Base-by-base conservation (phyloP, 2,329 filamentous ascomycete species). In the Cryphonectria nitschkei region DNA sequence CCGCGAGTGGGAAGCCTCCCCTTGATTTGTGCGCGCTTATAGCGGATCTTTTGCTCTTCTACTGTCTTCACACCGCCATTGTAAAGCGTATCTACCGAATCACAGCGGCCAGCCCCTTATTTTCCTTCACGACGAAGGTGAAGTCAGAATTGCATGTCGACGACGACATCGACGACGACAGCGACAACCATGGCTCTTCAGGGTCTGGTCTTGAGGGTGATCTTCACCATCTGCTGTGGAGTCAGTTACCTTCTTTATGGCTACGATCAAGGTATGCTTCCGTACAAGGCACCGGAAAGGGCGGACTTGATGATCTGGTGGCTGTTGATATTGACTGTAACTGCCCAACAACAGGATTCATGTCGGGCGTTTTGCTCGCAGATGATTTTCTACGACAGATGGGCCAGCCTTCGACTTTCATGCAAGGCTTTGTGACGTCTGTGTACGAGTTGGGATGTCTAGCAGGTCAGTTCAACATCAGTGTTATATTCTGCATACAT, bases 361-460 rank as follows among this genome's bases (percentile, higher is more conserved):
- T 68, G 67, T 60, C 52, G 22, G 67, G 67, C 2, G 67, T 68
- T n/a, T 56, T 68, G 19, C 54, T 68, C 39, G 54, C 67, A 19
- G 26, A 50, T 26, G 67, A 68, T 43, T 68, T 43, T 7, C 54
- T 68, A 11, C 52, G 9, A 11, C 67, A 68, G 67, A 68, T 68
- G 67, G 50, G 34, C 19, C 22, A 68, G 41, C 67, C 67, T 3
- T 34, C 67, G 43, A 68, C 67, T 3, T 68, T 68, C 37, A 68
- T 68, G 67, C 67, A 68, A 19, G 67, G 67, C 43, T 68, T 68
- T 19, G 41, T 68, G 32, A 68, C 67, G 3, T 60, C 52, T 32
- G 58, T 68, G 29, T 68, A 68, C n/a, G 56, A 61, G 29, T n/a
- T 68, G 26, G 67, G 67, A 7, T 68, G 67, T 68, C 67, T 68